Evolutionary conservation across 169 alveolate species (phyloP).

Genomic region (Cryptosporidium felis): DNA sequence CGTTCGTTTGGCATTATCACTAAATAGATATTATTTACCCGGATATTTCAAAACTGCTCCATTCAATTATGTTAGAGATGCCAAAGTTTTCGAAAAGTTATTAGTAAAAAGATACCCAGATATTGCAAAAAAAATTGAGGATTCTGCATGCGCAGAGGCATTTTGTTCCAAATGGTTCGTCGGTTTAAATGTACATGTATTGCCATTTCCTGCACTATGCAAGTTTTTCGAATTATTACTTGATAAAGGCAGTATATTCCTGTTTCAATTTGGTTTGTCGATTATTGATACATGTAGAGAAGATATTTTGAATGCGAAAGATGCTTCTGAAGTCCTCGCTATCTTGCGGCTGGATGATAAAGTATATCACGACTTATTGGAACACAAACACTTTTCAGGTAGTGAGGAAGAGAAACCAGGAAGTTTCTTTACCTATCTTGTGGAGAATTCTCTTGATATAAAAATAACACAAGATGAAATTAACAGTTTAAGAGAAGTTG

Average conservation of each 20-base stretch:
- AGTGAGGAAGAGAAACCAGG: constrained; percentile 64
- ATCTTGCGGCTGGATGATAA: constrained; percentile 74
- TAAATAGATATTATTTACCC: constrained; percentile 76
- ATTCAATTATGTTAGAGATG: constrained; percentile 78
- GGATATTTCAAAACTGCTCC: constrained; percentile 79
- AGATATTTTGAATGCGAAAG: constrained; percentile 72
- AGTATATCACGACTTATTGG: constrained; percentile 61
- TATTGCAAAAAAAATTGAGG: constrained; percentile 56
- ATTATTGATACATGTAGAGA: constrained; percentile 61
- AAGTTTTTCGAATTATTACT: constrained; percentile 73
- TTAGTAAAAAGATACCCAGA: constrained; percentile 66
- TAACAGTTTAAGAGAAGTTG: constrained; percentile 72
- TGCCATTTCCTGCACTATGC: constrained; percentile 75
- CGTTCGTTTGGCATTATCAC: constrained; percentile 62
- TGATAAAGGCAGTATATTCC: constrained; percentile 66
- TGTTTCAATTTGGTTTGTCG: constrained; percentile 74
- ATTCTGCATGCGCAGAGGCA: constrained; percentile 76
- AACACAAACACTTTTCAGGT: constrained; percentile 4
- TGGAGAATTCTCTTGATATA: constrained; percentile 72
- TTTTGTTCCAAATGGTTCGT: constrained; percentile 79
- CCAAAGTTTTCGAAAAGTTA: constrained; percentile 74
- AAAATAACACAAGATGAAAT: constrained; percentile 64
- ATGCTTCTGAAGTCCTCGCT: constrained; percentile 74
- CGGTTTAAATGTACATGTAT: constrained; percentile 77
- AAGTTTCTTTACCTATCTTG: constrained; percentile 72